A percentile compares a stretch with the other conserved stretches of the same genome.
Evolutionary conservation across 2,329 filamentous ascomycete genomes (phyloP).

Genomic region (Arthrobotrys megalospora): DNA sequence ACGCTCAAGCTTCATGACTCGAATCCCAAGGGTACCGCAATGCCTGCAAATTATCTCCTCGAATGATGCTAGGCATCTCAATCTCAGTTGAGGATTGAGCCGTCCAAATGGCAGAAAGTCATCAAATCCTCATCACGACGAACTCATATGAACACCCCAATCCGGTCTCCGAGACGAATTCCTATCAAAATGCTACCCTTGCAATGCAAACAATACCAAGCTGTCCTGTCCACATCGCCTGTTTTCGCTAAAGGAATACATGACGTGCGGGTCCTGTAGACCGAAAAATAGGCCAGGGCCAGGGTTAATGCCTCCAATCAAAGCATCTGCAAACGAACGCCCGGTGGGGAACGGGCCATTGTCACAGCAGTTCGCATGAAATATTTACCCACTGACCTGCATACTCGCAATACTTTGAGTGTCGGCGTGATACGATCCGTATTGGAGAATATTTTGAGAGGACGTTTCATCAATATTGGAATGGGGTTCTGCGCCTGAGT

Average conservation of each 20-base stretch:
- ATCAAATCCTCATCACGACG: not conserved
- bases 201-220: slow-evolving; percentile 14
- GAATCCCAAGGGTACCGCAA: not conserved
- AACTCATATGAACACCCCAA: not conserved
- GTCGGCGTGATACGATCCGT: not conserved
- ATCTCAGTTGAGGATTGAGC: not conserved
- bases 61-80: not conserved
- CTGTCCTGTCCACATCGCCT: slow-evolving; percentile 28
- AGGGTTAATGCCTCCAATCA: slow-evolving; percentile 13
- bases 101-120: no score
- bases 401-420: not conserved
- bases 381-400: not conserved
- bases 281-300: not conserved
- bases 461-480: slow-evolving; percentile 5
- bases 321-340: slow-evolving; percentile 20
- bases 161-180: slow-evolving; percentile 1
- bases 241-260: slow-evolving; percentile 23
- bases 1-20: not conserved
- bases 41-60: no score
- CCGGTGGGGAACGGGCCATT: slow-evolving; percentile 6
- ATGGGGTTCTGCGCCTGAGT: not conserved
- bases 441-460: slow-evolving; percentile 4
- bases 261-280: slow-evolving; percentile 17
- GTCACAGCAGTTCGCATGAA: slow-evolving; percentile 14
- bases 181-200: not conserved